Base-by-base conservation (phyloP, 345 rosid species). In the Linum usitatissimum region DNA sequence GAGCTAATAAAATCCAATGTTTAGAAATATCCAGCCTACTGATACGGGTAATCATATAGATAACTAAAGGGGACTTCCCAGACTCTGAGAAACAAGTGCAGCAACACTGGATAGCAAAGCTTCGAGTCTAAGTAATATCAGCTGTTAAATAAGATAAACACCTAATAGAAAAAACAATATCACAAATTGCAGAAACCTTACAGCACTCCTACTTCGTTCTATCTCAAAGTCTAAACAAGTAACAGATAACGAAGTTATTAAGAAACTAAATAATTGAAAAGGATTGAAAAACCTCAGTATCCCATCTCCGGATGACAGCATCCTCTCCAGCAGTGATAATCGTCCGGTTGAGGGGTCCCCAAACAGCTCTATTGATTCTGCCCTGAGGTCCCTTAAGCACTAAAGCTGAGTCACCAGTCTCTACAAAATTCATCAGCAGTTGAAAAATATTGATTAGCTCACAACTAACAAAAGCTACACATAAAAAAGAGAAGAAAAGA, bases 251-350 rank as follows among this genome's bases (percentile, higher is more conserved):
- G 48, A 14, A 34, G 5, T 5, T 34, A 1, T 34, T 10, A 9
- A 18, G 18, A 9, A 45, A 63, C 59, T 13, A 61, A 36, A 65
- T 3, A 0, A 34, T 7, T 4, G 38, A 34, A 34, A 34, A 34
- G 28, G 3, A 1, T 34, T 5, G 38, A 34, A 5, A 31, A 60
- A 87, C 99, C 99, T 93, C 97, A 30, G 96, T 51, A 79, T 90
- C 99, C 99, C 99, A 93, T 58, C 87, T 71, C 20, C 99, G 94
- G 69, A 90, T 21, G 1, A 81, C 40, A 14, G 96, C 71, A 74
- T 93, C 99, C 78, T 93, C 99, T 70, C 99, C 97, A 53, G 75
- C 84, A 72, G 96, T 90, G 34, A 93, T 84, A 58, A 90, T 81
- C 56, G 96, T 90, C 67, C 60, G 71, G 73, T 93, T 87, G 57